Evolutionary conservation across 805 yeast genomes (phyloP).

Genomic region (Lachancea nothofagi): DNA sequence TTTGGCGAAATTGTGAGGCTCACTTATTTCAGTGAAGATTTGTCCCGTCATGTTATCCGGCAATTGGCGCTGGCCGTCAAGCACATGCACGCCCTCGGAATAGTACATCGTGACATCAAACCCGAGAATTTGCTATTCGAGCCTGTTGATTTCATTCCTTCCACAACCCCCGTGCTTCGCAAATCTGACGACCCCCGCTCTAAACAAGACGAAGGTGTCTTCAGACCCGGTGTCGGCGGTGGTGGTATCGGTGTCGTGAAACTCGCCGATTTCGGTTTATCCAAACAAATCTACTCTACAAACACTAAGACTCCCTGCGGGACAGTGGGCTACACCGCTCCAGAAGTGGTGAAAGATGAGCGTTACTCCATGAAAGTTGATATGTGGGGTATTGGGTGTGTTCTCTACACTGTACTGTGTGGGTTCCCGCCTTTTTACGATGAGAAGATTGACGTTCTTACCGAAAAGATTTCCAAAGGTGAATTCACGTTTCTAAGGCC

Average conservation of each 20-base stretch:
- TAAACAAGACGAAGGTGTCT: conserved; percentile 84
- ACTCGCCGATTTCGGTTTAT: conserved; percentile 91
- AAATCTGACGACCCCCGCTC: conserved; percentile 61
- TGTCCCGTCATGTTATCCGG: conserved; percentile 55
- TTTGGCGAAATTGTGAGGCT: conserved; percentile 62
- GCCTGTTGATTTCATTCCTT: conserved; percentile 50
- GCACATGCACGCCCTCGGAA: conserved; percentile 69
- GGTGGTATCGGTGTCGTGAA: conserved; percentile 89
- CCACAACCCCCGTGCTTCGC: conserved; percentile 37
- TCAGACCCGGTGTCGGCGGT: conserved; percentile 75
- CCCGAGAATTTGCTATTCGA: conserved; percentile 71
- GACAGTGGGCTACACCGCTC: conserved; percentile 97
- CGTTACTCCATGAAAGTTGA: conserved; percentile 90
- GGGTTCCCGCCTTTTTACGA: conserved; percentile 98
- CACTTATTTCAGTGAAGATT: conserved; percentile 61
- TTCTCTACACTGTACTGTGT: conserved; percentile 83
- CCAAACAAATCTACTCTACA: conserved; percentile 82
- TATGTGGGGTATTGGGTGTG: conserved; percentile 99
- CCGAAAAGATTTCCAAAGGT: conserved; percentile 65
- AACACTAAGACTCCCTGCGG: conserved; percentile 98
- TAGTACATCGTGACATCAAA: conserved; percentile 79
- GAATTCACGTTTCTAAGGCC: conserved; percentile 71
- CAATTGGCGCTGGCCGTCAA: conserved; percentile 62
- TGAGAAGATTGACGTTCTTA: conserved; percentile 55
- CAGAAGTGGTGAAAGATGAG: conserved; percentile 94